These are phyloP conservation scores for Inga oerstediana DNA, from an alignment of 306 rosid genomes.

Conservation along the genomic window DNA sequence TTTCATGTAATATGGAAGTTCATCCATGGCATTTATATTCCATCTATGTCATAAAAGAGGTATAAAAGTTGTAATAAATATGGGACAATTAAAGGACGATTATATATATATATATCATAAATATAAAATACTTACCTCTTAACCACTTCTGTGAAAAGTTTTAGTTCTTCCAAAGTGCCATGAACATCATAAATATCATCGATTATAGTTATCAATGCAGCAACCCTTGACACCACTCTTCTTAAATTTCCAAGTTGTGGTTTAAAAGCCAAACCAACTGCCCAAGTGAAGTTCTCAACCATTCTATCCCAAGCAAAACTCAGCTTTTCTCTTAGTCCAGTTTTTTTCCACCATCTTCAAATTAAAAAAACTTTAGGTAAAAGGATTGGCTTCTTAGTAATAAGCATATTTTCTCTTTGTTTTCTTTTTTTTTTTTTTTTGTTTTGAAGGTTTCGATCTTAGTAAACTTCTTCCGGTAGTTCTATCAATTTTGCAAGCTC, in stretches of 20 bases:
- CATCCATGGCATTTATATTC: not conserved
- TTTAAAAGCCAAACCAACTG: not conserved
- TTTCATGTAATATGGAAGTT: not conserved
- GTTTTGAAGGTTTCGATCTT: not conserved
- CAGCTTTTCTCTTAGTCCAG: not conserved
- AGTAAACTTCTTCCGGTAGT: not conserved
- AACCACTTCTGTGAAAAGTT: not conserved
- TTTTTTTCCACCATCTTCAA: constrained; percentile 2
- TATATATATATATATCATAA: no score
- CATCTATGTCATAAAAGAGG: not conserved
- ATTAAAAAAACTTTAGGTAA: not conserved
- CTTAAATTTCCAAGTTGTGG: not conserved
- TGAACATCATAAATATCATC: not conserved
- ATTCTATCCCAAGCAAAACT: not conserved
- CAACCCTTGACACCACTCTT: not conserved
- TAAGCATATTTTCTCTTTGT: no score
- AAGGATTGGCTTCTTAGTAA: no score
- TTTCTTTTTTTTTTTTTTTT: not conserved
- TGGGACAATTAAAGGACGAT: not conserved
- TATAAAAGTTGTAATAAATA: not conserved
- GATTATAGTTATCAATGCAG: not conserved
- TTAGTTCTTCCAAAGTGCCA: not conserved
- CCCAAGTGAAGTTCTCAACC: not conserved
- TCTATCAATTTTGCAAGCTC: not conserved
- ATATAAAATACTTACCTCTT: not conserved